Conservation (phyloP, 1,284 basidiomycete species). For the Mrakiaceae sp. region DNA sequence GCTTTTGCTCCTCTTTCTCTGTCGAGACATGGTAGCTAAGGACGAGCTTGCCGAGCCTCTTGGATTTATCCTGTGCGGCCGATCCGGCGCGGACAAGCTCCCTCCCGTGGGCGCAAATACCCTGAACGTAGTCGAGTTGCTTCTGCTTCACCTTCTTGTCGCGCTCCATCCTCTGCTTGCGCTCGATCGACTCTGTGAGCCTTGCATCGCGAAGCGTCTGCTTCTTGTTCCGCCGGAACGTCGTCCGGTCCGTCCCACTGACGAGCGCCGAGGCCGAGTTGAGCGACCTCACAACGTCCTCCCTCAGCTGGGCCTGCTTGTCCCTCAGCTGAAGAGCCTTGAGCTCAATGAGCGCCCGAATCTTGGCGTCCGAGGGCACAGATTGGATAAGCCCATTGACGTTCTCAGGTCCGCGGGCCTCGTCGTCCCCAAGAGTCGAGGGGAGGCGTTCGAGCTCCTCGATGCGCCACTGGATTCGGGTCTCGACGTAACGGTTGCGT, state of each 20-base stretch:
- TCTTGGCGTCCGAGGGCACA: conserved; percentile 39
- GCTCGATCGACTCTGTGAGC: conserved; percentile 78
- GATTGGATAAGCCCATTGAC: conserved; percentile 39
- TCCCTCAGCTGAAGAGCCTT: conserved; percentile 83
- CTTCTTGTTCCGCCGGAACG: conserved; percentile 81
- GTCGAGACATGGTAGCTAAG: conserved; percentile 40
- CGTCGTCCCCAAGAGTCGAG: conserved; percentile 63
- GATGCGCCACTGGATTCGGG: conserved; percentile 78
- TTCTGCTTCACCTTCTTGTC: conserved; percentile 92
- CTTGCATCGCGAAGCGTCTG: conserved; percentile 82
- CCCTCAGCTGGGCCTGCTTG: conserved; percentile 77
- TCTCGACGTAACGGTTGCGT: conserved; percentile 80
- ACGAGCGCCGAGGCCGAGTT: conserved; percentile 83
- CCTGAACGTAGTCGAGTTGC: conserved; percentile 83
- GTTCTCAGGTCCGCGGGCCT: conserved; percentile 46
- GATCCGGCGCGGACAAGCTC: conserved; percentile 50
- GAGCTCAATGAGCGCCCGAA: conserved; percentile 86
- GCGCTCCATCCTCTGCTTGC: conserved; percentile 81
- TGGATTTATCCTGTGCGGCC: conserved; percentile 30
- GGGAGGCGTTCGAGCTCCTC: conserved; percentile 76
- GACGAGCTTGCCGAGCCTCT: conserved; percentile 37
- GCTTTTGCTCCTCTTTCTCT: conserved; percentile 44
- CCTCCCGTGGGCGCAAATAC: conserved; percentile 77
- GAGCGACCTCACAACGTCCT: conserved; percentile 75
- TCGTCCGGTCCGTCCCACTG: conserved; percentile 59